A percentile compares a stretch with the other conserved stretches of the same genome.
These are phyloP conservation scores for Pinus tabuliformis DNA, from an alignment of 75 land plant species.

Conservation along the genomic window DNA sequence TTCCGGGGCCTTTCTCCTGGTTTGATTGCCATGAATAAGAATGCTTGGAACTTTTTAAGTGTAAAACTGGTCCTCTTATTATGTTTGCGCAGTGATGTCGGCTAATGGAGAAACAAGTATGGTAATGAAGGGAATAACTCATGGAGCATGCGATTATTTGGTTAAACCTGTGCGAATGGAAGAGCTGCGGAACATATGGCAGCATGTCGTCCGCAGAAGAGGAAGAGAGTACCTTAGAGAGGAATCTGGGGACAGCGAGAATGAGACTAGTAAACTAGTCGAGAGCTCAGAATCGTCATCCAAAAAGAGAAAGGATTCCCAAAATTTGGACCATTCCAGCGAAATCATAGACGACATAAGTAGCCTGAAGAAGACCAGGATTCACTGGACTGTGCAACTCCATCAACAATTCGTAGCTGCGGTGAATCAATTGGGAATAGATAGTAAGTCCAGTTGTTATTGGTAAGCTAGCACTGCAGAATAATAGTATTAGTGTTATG, in stretches of 20 bases:
- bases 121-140: constrained; percentile 96
- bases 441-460: constrained; percentile 13
- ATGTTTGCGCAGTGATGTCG: constrained; percentile 85
- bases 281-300: background rate
- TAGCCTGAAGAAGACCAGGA: constrained; percentile 28
- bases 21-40: too few relatives aligned
- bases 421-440: constrained; percentile 25
- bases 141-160: constrained; percentile 97
- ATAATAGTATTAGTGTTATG: too few relatives aligned
- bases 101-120: constrained; percentile 93
- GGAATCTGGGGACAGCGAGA: background rate
- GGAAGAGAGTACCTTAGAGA: background rate
- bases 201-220: constrained; percentile 80
- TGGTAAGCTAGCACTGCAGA: too few relatives aligned
- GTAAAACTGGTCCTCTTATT: too few relatives aligned
- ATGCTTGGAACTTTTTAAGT: too few relatives aligned
- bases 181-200: constrained; percentile 97
- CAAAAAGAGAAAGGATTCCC: too few relatives aligned
- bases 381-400: constrained; percentile 23
- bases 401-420: constrained; percentile 27
- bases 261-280: constrained; percentile 15
- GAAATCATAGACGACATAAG: constrained; percentile 14
- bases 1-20: too few relatives aligned
- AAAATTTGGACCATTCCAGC: background rate
- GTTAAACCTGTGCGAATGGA: constrained; percentile 95